Evolutionary conservation across 2,329 filamentous ascomycete species (phyloP).

Genomic region (Capronia epimyces): DNA sequence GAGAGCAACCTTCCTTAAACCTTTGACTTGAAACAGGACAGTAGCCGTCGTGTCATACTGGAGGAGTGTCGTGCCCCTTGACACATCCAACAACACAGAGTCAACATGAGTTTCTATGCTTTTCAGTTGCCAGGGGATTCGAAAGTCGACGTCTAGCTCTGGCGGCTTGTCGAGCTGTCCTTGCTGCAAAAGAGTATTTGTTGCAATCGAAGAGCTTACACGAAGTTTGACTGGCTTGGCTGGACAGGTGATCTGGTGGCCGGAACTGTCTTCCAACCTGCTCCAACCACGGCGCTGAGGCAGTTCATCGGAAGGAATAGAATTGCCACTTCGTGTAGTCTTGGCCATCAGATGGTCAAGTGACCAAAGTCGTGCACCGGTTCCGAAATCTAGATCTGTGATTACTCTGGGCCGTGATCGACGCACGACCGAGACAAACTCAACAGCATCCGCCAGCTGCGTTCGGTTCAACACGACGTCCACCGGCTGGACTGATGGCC

Average conservation of each 20-base stretch:
- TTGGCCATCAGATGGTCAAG: slow-evolving; percentile 67
- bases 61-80: slow-evolving; percentile 79
- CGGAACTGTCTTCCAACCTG: neutral
- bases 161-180: neutral
- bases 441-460: neutral
- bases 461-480: slow-evolving; percentile 2
- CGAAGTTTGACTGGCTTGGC: too few species aligned
- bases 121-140: slow-evolving; percentile 45
- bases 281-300: too few species aligned
- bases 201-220: too few species aligned
- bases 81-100: slow-evolving; percentile 73
- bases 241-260: slow-evolving; percentile 13
- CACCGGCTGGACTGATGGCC: neutral
- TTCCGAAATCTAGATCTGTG: slow-evolving; percentile 59
- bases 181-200: too few species aligned
- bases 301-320: too few species aligned
- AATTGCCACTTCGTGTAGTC: slow-evolving; percentile 53
- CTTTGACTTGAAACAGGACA: slow-evolving; percentile 70
- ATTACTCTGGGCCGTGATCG: slow-evolving; percentile 36
- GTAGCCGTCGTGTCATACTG: slow-evolving; percentile 88
- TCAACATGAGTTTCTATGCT: slow-evolving; percentile 59
- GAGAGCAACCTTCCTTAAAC: slow-evolving; percentile 66
- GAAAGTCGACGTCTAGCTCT: neutral
- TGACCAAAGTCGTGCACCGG: slow-evolving; percentile 66
- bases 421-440: slow-evolving; percentile 5